phyloP scores from a whole-genome alignment of 2,329 filamentous ascomycete genomes.

The Cladosporium halotolerans region DNA sequence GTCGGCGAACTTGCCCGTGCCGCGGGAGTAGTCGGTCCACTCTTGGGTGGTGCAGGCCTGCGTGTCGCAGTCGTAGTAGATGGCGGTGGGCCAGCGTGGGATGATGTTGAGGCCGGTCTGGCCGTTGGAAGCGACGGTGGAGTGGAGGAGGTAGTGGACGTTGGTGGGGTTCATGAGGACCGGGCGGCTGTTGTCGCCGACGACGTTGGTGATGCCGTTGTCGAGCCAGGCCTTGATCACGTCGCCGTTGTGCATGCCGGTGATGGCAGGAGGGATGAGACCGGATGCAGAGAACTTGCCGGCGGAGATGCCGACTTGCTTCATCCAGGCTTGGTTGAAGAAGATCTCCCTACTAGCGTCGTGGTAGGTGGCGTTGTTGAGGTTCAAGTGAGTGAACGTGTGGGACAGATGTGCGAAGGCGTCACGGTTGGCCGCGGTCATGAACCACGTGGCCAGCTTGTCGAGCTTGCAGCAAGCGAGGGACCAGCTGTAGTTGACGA shows the following conservation, averaged over 20 bases:
- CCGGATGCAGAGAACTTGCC: constrained; percentile 49
- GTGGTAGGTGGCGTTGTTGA: constrained; percentile 55
- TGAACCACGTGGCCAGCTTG: constrained; percentile 49
- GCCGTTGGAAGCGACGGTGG: constrained; percentile 46
- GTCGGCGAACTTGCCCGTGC: constrained; percentile 47
- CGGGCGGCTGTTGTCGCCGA: constrained; percentile 59
- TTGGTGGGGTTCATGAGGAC: constrained; percentile 47
- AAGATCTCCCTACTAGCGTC: constrained; percentile 53
- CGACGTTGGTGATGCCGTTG: constrained; percentile 53
- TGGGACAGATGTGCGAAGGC: constrained; percentile 55
- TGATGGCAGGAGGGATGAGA: constrained; percentile 58
- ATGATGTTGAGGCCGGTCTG: constrained; percentile 52
- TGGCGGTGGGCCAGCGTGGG: constrained; percentile 55
- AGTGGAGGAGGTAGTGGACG: constrained; percentile 51
- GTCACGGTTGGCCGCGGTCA: constrained; percentile 44
- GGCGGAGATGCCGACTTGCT: constrained; percentile 45
- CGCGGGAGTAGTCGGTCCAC: constrained; percentile 55
- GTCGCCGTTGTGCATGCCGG: constrained; percentile 59
- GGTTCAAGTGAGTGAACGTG: constrained; percentile 54
- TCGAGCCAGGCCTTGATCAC: constrained; percentile 54
- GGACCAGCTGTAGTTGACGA: constrained; percentile 45
- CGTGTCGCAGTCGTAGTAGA: constrained; percentile 60
- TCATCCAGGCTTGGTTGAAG: constrained; percentile 56
- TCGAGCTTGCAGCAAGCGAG: constrained; percentile 46
- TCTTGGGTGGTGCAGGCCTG: constrained; percentile 52